These are phyloP conservation scores for Ceratobasidium sp. DNA, from an alignment of 1,284 basidiomycete genomes.

Conservation along the genomic window DNA sequence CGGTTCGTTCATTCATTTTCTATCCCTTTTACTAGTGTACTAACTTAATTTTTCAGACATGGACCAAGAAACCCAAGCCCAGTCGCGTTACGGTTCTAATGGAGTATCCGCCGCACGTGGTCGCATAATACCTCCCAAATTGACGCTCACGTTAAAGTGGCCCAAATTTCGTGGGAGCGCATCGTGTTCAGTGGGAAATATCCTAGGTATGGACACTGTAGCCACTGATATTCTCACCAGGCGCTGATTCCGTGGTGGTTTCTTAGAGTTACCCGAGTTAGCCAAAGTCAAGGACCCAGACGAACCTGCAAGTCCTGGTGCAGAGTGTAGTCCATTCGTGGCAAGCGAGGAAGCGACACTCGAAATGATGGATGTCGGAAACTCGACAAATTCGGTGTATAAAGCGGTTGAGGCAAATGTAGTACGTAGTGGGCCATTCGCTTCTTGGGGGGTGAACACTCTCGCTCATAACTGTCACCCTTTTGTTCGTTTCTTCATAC, in stretches of 20 bases:
- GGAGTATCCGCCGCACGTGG: conserved; percentile 7
- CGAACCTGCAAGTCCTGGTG: conserved; percentile 41
- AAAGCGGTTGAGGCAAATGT: conserved; percentile 40
- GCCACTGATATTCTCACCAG: background rate
- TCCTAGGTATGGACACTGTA: conserved; percentile 24
- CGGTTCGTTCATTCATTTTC: background rate
- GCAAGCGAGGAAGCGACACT: conserved; percentile 38
- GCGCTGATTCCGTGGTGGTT: background rate
- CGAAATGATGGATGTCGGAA: conserved; percentile 30
- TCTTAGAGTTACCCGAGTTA: conserved; percentile 30
- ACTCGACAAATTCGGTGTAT: conserved; percentile 15
- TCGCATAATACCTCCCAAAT: conserved; percentile 7
- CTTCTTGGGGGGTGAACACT: background rate
- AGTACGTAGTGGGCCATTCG: background rate
- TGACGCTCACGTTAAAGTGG: conserved; percentile 29
- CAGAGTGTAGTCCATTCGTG: conserved; percentile 29
- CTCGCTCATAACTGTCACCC: background rate
- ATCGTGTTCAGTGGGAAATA: conserved; percentile 30
- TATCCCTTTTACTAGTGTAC: background rate
- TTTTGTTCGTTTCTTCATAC: background rate
- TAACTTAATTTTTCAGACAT: conserved; percentile 30
- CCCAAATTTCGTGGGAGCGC: conserved; percentile 4
- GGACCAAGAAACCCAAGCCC: conserved; percentile 34
- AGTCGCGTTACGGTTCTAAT: background rate
- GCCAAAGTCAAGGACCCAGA: conserved; percentile 41